Percentiles rank a stretch among this genome's conserved stretches.
Conservation (phyloP, 257 asterid genomes). For the Pogostemon cablin region DNA sequence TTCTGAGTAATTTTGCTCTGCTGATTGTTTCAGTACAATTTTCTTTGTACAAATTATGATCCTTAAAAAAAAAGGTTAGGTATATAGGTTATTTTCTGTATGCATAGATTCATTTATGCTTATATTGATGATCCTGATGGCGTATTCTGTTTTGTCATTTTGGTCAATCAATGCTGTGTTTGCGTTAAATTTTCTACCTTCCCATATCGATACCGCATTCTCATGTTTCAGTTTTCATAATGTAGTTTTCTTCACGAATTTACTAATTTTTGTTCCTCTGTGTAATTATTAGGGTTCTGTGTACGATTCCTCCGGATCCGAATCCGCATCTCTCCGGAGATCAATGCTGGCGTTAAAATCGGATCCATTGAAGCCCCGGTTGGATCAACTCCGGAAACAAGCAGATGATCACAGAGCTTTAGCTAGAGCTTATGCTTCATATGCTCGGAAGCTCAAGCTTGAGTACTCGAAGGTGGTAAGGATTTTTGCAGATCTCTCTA, state of each 20-base stretch:
- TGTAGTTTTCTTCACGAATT: conserved; percentile 25
- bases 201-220: conserved; percentile 16
- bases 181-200: conserved; percentile 21
- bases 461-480: conserved; percentile 75
- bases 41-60: neutral
- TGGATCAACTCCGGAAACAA: conserved; percentile 76
- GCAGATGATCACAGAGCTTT: conserved; percentile 69
- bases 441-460: conserved; percentile 76
- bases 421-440: conserved; percentile 68
- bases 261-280: conserved; percentile 20
- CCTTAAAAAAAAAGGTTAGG: neutral
- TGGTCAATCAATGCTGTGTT: conserved; percentile 27
- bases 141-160: conserved; percentile 22
- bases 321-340: conserved; percentile 43
- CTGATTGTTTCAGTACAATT: neutral
- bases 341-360: conserved; percentile 62
- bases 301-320: conserved; percentile 39
- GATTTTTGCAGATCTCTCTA: conserved; percentile 63
- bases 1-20: conserved; percentile 4
- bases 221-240: conserved; percentile 8
- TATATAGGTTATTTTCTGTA: conserved; percentile 21
- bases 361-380: conserved; percentile 72
- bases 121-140: conserved; percentile 29
- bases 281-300: conserved; percentile 46
- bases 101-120: conserved; percentile 34